phyloP scores from a whole-genome alignment of 2,329 filamentous ascomycete species.

The Colletotrichum sidae region DNA sequence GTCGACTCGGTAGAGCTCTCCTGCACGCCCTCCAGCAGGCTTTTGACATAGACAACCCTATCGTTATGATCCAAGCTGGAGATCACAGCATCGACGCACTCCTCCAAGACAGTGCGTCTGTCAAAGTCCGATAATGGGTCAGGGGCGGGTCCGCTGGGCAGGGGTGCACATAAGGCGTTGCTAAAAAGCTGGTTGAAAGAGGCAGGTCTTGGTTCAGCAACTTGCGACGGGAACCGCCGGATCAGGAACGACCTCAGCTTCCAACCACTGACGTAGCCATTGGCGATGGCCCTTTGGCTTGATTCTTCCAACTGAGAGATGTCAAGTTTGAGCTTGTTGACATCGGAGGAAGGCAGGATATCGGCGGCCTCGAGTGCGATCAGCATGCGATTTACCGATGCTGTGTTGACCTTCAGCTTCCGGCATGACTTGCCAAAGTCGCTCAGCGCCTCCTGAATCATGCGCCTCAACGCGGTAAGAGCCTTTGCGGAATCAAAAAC shows the following conservation, averaged over 20 bases:
- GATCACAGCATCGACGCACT: constrained; percentile 47
- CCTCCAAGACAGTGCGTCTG: constrained; percentile 42
- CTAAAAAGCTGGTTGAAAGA: constrained; percentile 44
- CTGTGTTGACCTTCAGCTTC: constrained; percentile 25
- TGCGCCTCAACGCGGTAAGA: constrained; percentile 5
- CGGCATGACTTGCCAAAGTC: constrained; percentile 28
- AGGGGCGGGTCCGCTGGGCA: constrained; percentile 14
- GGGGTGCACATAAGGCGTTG: background rate
- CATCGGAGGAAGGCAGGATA: constrained; percentile 44
- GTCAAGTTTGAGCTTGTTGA: constrained; percentile 47
- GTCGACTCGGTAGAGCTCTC: constrained; percentile 15
- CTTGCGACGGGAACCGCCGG: constrained; percentile 47
- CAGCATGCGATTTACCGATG: constrained; percentile 18
- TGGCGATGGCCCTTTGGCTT: constrained; percentile 47
- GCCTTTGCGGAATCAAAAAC: constrained; percentile 11
- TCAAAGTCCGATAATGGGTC: constrained; percentile 30
- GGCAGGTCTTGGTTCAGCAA: constrained; percentile 48
- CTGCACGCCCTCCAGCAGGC: constrained; percentile 44
- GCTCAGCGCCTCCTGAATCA: constrained; percentile 22
- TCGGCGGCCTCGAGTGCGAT: constrained; percentile 41
- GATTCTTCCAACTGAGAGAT: constrained; percentile 50
- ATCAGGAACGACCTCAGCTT: constrained; percentile 57
- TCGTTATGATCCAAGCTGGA: constrained; percentile 45
- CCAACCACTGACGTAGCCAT: constrained; percentile 57
- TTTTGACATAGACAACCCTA: constrained; percentile 53